Percentiles rank a stretch among this genome's conserved stretches.
These are phyloP conservation scores for Macrolepiota albuminosa DNA, from an alignment of 768 basidiomycete genomes.

Conservation along the genomic window DNA sequence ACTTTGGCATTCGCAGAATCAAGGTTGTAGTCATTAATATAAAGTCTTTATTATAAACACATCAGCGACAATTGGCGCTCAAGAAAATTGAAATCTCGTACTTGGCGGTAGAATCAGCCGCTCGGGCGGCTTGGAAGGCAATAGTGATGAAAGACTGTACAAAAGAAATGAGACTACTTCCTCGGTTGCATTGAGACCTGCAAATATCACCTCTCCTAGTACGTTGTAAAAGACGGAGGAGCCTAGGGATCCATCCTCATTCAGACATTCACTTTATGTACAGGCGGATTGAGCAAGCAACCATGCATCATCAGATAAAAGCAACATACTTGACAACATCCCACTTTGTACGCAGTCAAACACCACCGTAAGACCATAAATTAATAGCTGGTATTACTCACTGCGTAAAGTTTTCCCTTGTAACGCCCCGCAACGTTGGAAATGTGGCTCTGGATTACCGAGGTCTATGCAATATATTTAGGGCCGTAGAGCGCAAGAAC, in stretches of 20 bases:
- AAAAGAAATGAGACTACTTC: background rate
- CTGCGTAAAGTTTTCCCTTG: conserved; percentile 40
- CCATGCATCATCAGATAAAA: background rate
- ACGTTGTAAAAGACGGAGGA: conserved; percentile 1
- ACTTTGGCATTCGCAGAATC: conserved; percentile 47
- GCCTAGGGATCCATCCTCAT: conserved; percentile 16
- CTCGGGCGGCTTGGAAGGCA: conserved; percentile 46
- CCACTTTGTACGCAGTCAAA: conserved; percentile 25
- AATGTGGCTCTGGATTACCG: conserved; percentile 44
- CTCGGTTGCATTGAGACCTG: background rate
- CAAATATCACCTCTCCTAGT: background rate
- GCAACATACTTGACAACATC: conserved; percentile 36
- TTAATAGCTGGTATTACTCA: background rate
- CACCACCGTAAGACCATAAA: background rate
- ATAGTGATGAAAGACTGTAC: conserved; percentile 41
- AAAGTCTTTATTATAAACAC: conserved; percentile 17
- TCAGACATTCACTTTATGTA: conserved; percentile 39
- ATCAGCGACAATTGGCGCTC: background rate
- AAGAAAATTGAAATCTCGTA: conserved; percentile 13
- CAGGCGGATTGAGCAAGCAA: background rate
- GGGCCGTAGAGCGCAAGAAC: background rate
- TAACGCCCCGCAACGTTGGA: conserved; percentile 39
- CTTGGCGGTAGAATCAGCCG: conserved; percentile 46
- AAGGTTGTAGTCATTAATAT: conserved; percentile 44
- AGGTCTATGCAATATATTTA: conserved; percentile 22